Evolutionary conservation across 225 moss, liverwort and hornwort species (phyloP).

Genomic region (Thuidium tamariscinum): DNA sequence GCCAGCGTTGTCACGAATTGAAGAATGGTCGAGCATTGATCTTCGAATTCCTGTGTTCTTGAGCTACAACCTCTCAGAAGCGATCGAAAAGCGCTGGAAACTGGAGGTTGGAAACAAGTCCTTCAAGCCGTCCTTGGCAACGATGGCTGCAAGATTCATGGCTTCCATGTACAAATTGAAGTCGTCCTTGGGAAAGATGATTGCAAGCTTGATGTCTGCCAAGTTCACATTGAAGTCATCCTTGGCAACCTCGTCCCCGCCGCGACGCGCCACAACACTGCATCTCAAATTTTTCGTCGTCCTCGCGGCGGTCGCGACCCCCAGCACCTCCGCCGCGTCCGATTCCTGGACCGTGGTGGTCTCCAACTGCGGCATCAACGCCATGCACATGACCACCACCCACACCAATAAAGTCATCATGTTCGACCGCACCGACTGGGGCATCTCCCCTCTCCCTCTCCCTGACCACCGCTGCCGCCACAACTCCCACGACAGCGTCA

Average conservation of each 20-base stretch:
- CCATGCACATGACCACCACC: conserved; percentile 43
- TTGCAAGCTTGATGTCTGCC: not conserved
- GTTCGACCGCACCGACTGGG: conserved; percentile 38
- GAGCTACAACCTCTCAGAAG: not conserved
- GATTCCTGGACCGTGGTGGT: conserved; percentile 27
- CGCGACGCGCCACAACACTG: not conserved
- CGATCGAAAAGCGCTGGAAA: not conserved
- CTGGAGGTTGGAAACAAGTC: not conserved
- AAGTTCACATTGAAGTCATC: not conserved
- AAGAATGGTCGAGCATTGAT: not conserved
- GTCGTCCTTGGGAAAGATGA: not conserved
- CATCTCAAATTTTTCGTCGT: not conserved
- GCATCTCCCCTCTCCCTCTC: conserved; percentile 9
- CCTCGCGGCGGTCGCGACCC: not conserved
- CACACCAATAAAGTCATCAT: conserved; percentile 28
- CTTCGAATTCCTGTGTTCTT: not conserved
- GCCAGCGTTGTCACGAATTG: not conserved
- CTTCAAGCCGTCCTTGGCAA: not conserved
- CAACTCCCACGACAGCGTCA: conserved; percentile 3
- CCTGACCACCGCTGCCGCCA: conserved; percentile 20
- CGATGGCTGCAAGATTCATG: not conserved
- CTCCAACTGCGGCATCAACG: conserved; percentile 23
- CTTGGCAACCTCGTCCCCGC: not conserved
- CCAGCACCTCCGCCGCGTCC: not conserved
- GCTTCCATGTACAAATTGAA: not conserved